These are phyloP conservation scores for Lentinula guzmanii DNA, from an alignment of 768 basidiomycete genomes.

Conservation along the genomic window DNA sequence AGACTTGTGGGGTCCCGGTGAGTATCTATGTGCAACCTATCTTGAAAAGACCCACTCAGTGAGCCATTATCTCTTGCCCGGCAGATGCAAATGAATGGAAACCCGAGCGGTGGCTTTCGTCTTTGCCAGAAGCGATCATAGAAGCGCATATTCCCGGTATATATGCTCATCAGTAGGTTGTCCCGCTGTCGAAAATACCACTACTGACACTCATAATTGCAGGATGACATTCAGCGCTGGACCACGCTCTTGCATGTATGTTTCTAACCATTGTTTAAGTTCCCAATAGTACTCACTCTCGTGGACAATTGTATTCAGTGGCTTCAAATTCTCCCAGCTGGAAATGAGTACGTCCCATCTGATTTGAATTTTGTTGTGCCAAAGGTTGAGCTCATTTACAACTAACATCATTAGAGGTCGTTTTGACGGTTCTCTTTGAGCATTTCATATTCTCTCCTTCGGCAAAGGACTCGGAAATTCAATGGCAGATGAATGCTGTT, in stretches of 20 bases:
- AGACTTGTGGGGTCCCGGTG: constrained; percentile 28
- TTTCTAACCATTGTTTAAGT: not conserved
- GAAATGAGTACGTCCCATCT: constrained; percentile 2
- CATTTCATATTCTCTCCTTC: constrained; percentile 1
- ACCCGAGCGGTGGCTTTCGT: constrained; percentile 37
- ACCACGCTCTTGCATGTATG: constrained; percentile 32
- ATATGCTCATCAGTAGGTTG: constrained; percentile 27
- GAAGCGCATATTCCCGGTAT: constrained; percentile 28
- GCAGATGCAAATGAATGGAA: constrained; percentile 37
- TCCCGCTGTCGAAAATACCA: not conserved
- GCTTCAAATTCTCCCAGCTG: constrained; percentile 5
- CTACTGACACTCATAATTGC: not conserved
- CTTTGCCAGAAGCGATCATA: constrained; percentile 24
- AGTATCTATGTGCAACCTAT: not conserved
- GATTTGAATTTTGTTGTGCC: too few relatives aligned
- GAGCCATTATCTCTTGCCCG: not conserved
- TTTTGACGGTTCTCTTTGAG: not conserved
- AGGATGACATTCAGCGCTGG: constrained; percentile 43
- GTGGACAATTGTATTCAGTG: not conserved
- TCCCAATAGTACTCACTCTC: not conserved
- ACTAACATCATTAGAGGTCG: not conserved
- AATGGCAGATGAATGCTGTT: constrained; percentile 2
- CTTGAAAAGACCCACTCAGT: not conserved
- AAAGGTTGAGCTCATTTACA: not conserved
- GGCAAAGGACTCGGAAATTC: not conserved